Evolutionary conservation across 495 filamentous ascomycete species (phyloP), one percentile per base, ranked within the genome.

Genomic region (Penicillium goetzii): DNA sequence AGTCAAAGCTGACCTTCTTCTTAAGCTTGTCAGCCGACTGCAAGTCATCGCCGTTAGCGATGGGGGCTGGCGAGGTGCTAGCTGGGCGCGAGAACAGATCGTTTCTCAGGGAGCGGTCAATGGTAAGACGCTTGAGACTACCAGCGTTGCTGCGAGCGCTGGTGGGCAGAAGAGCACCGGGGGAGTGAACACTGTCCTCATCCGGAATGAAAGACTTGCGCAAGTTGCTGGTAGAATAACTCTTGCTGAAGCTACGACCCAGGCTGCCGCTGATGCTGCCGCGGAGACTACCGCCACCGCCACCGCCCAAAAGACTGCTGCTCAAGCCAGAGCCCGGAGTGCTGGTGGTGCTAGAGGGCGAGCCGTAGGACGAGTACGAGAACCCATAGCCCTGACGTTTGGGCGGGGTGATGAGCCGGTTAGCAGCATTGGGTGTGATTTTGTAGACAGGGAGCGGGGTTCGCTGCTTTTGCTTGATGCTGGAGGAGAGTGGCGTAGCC

Each of bases 1-100:
- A 85, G 68, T 97, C 92, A 68, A 98, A 98, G 76, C 92, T 97
- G 56, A 97, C 95, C 59, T 87, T 86, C 78, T 97, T 97, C 68
- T 86, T 90, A 63, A 90, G 76, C 30, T 81, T 79, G 51, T 78
- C 74, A 17, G 74, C 56, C 5, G 81, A 72, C 14, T 72, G 77
- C 4, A 71, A 56, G 23, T 82, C 78, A 30, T 76, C 76, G 28
- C 87, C 84, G 60, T 85, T 81, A 54, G 82, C 82, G 65, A 80
- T 73, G 69, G 83, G 34, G 7, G 80, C 72, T 12, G 75, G 67
- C 7, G 84, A 81, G 6, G 81, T 81, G 69, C 72, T 78, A 68
- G 71, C 69, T 32, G 68, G 72, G 54, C 74, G 76, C 19, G 76
- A 75, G 76, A 92, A 94, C 4, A 96, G 77, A 74, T 95, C 92